A percentile compares a stretch with the other conserved stretches of the same genome.
phyloP scores from a whole-genome alignment of 306 rosid genomes.

The Fragaria nilgerrensis region DNA sequence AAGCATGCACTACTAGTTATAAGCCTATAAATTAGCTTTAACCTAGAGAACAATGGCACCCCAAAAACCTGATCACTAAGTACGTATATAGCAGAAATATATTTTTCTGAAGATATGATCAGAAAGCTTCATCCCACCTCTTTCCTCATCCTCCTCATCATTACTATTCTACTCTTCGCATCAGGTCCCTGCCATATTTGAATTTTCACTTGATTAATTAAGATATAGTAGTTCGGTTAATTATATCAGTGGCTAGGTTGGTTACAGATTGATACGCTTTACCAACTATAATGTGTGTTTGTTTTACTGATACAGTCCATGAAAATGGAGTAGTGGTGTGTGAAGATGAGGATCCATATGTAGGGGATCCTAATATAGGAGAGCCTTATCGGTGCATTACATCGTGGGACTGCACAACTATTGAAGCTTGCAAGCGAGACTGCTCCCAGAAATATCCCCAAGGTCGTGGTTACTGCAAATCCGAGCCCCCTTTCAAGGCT shows the following conservation, averaged over 20 bases:
- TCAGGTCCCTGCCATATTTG: neutral
- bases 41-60: neutral
- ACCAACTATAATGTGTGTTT: neutral
- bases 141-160: neutral
- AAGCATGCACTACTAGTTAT: neutral
- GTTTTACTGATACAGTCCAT: neutral
- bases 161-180: neutral
- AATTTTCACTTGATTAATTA: neutral
- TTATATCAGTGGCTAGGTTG: neutral
- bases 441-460: neutral
- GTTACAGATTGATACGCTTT: neutral
- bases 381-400: neutral
- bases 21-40: conserved; percentile 1
- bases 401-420: neutral
- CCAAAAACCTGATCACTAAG: neutral
- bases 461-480: neutral
- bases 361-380: neutral
- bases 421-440: neutral
- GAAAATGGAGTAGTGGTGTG: conserved; percentile 7
- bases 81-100: neutral
- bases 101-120: neutral
- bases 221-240: neutral
- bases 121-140: conserved; percentile 3
- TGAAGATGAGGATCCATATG: neutral
- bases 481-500: neutral